Evolutionary conservation across 2,329 filamentous ascomycete genomes (phyloP), one percentile per base, ranked within the genome.

Genomic region (Talaromyces pinophilus): DNA sequence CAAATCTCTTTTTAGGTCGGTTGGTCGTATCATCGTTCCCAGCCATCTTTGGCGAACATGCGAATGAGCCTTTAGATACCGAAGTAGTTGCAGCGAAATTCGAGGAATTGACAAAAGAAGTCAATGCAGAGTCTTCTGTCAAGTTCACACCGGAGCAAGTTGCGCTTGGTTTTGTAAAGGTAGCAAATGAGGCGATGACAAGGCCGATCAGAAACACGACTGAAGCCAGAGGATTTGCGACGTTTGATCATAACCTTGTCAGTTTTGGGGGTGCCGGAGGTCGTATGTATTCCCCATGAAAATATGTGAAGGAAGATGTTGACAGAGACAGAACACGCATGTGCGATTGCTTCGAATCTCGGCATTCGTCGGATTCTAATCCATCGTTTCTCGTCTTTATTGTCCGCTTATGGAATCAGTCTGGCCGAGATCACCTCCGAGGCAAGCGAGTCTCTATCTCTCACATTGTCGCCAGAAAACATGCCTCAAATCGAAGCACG

Each of bases 361-460:
- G 92, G 92, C 0, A 92, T 96, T 71, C 85, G 84, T 44, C 90
- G 93, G 74, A 93, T 96, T 42, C 80, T 96, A 2, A 85, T 96
- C 2, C 93, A 96, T 76, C 84, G 90, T 59, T 96, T 96, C 76
- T 96, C 92, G 0, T 96, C 92, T 0, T 91, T 97, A 0, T 83
- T 96, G 0, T 96, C 92, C 0, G 93, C 93, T 0, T 96, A 96
- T 71, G 93, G 93, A n/a, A 96, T 96, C 91, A 92, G 92, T 0
- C 80, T 96, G 8, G 93, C 93, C 8, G 92, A 96, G 72, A 92
- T 95, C 44, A 48, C 44, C 44, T 22, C 44, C 8, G 44, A 48
- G 11, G 84, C 88, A 46, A 92, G 96, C 74, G 44, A 48, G 19
- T 48, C 44, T 19, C 44, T 48, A 1, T 48, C 44, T 10, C 44